A percentile compares a stretch with the other conserved stretches of the same genome.
These are phyloP conservation scores for Floccularia luteovirens DNA, from an alignment of 768 basidiomycete genomes.

Conservation along the genomic window DNA sequence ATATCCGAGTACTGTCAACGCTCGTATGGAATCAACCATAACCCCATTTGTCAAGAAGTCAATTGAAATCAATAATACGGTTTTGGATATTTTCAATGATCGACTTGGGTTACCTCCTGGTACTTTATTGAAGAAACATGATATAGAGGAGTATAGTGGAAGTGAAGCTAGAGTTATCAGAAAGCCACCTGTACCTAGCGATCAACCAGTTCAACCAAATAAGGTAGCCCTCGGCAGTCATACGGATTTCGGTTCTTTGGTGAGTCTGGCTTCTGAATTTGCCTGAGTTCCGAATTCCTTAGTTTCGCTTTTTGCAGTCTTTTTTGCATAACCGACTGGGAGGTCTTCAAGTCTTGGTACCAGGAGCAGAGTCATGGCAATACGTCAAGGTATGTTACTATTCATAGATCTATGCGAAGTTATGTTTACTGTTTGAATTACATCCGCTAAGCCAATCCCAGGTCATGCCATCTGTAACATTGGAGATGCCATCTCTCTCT, in stretches of 20 bases:
- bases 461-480: conserved; percentile 54
- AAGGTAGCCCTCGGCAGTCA: conserved; percentile 53
- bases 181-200: conserved; percentile 29
- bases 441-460: conserved; percentile 33
- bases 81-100: conserved; percentile 49
- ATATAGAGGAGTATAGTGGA: conserved; percentile 36
- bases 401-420: background rate
- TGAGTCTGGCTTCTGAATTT: conserved; percentile 24
- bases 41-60: conserved; percentile 51
- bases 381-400: conserved; percentile 45
- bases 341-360: conserved; percentile 61
- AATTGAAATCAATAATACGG: conserved; percentile 40
- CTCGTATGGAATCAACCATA: conserved; percentile 40
- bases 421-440: background rate
- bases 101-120: conserved; percentile 46
- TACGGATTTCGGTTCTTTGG: conserved; percentile 66
- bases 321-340: conserved; percentile 66
- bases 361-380: conserved; percentile 55
- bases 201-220: too few relatives aligned
- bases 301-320: conserved; percentile 31
- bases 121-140: conserved; percentile 35
- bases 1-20: conserved; percentile 47
- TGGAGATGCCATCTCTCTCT: conserved; percentile 53
- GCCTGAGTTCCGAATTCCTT: conserved; percentile 24
- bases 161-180: conserved; percentile 51